phyloP scores from a whole-genome alignment of 306 rosid species.

The Luffa acutangula region DNA sequence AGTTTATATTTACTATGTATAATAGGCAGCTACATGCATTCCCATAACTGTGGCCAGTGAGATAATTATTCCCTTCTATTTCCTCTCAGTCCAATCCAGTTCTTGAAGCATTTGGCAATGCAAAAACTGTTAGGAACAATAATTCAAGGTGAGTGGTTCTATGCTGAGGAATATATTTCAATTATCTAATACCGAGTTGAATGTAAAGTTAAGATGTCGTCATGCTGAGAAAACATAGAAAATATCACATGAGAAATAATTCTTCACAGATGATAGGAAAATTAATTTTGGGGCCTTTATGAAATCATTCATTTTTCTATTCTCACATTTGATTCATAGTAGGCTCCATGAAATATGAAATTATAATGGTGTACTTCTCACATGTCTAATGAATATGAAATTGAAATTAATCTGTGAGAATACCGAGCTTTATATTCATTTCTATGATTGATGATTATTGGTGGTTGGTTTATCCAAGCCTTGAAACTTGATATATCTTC shows the following conservation, averaged over 20 bases:
- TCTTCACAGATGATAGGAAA: not conserved
- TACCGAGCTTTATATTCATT: not conserved
- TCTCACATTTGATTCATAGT: not conserved
- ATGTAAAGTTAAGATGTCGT: not conserved
- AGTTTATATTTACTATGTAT: not conserved
- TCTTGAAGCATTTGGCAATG: slow-evolving; percentile 99
- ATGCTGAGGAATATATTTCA: not conserved
- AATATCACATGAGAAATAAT: not conserved
- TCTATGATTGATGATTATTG: not conserved
- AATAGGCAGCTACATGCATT: not conserved
- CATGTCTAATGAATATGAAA: not conserved
- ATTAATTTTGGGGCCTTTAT: not conserved
- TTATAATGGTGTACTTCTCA: not conserved
- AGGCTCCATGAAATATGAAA: not conserved
- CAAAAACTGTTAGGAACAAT: slow-evolving; percentile 95
- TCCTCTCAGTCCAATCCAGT: slow-evolving; percentile 91
- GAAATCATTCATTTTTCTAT: not conserved
- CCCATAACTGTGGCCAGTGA: not conserved
- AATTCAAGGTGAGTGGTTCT: slow-evolving; percentile 80
- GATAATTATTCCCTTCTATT: not conserved
- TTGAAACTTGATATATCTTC: slow-evolving; percentile 11
- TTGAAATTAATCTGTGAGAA: not conserved
- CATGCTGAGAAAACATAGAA: not conserved
- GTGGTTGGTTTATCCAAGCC: slow-evolving; percentile 10
- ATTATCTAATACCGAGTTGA: not conserved